Conservation (phyloP, 1,139 yeast species). For the Yarrowia galli region DNA sequence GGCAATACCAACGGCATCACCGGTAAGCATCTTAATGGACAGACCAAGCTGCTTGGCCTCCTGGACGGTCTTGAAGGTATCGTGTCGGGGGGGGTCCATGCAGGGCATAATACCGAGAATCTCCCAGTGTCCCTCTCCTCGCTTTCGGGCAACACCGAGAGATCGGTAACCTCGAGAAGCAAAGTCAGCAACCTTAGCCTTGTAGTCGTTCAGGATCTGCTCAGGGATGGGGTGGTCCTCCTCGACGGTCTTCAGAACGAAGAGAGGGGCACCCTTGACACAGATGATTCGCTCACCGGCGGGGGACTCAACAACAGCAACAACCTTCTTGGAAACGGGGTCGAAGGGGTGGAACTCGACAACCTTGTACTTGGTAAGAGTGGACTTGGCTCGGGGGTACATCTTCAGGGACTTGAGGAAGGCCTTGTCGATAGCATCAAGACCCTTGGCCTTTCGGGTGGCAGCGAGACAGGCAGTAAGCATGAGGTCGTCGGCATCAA, state of each 20-base stretch:
- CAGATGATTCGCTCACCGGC: slow-evolving; percentile 71
- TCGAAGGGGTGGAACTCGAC: slow-evolving; percentile 74
- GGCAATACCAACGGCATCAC: slow-evolving; percentile 80
- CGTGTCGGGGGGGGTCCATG: slow-evolving; percentile 78
- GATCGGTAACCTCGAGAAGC: slow-evolving; percentile 79
- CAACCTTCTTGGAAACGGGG: slow-evolving; percentile 75
- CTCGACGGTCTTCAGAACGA: slow-evolving; percentile 72
- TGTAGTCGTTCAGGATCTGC: slow-evolving; percentile 68
- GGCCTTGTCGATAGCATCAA: slow-evolving; percentile 97
- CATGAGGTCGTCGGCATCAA: slow-evolving; percentile 96
- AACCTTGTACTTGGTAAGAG: slow-evolving; percentile 70
- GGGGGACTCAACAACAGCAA: slow-evolving; percentile 72
- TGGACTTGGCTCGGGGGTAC: slow-evolving; percentile 65
- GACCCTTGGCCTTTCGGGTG: slow-evolving; percentile 98
- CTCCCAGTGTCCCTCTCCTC: slow-evolving; percentile 77
- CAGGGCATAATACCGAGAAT: slow-evolving; percentile 77
- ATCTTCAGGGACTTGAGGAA: slow-evolving; percentile 81
- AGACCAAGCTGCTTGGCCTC: slow-evolving; percentile 73
- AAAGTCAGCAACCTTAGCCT: slow-evolving; percentile 74
- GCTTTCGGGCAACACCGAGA: slow-evolving; percentile 75
- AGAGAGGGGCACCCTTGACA: slow-evolving; percentile 77
- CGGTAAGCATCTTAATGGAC: slow-evolving; percentile 74
- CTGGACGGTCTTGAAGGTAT: slow-evolving; percentile 70
- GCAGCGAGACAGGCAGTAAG: slow-evolving; percentile 98
- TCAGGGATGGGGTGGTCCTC: slow-evolving; percentile 73